These are phyloP conservation scores for Achaetomiella virescens DNA, from an alignment of 495 filamentous ascomycete species.

Conservation along the genomic window DNA sequence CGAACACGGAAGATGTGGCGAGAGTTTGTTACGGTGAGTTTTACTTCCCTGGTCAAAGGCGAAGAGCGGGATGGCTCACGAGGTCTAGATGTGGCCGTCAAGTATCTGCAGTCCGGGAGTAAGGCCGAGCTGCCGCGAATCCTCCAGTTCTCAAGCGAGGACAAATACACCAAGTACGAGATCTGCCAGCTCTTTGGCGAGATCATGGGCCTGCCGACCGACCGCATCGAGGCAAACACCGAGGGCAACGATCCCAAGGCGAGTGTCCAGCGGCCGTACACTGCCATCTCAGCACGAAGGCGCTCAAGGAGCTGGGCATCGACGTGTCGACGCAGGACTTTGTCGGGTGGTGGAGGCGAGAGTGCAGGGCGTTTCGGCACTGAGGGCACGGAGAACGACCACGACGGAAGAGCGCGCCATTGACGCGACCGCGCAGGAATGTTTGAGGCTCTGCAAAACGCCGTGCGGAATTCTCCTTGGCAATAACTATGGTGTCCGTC, in stretches of 20 bases:
- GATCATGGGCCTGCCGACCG: constrained; percentile 71
- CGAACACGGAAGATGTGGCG: constrained; percentile 81
- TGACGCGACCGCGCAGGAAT: not conserved
- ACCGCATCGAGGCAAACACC: constrained; percentile 62
- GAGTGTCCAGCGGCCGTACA: constrained; percentile 76
- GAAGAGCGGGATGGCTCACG: too few relatives aligned
- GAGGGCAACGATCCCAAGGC: constrained; percentile 71
- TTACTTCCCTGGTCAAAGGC: not conserved
- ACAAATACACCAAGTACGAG: constrained; percentile 84
- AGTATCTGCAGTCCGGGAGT: constrained; percentile 51
- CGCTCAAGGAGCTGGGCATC: constrained; percentile 68
- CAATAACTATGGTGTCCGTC: not conserved
- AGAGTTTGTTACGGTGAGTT: constrained; percentile 56
- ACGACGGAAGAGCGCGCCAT: not conserved
- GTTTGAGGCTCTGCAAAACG: not conserved
- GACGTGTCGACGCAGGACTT: constrained; percentile 72
- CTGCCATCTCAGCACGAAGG: constrained; percentile 76
- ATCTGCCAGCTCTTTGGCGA: constrained; percentile 77
- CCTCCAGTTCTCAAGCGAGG: constrained; percentile 84
- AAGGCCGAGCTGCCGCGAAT: constrained; percentile 54
- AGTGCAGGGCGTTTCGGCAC: constrained; percentile 44
- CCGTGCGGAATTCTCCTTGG: not conserved
- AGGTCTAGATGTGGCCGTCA: constrained; percentile 52
- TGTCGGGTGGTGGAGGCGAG: constrained; percentile 68
- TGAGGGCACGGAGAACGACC: constrained; percentile 19